These are phyloP conservation scores for Coccomyxa subellipsoidea DNA, from an alignment of 163 green algal genomes.

Conservation along the genomic window DNA sequence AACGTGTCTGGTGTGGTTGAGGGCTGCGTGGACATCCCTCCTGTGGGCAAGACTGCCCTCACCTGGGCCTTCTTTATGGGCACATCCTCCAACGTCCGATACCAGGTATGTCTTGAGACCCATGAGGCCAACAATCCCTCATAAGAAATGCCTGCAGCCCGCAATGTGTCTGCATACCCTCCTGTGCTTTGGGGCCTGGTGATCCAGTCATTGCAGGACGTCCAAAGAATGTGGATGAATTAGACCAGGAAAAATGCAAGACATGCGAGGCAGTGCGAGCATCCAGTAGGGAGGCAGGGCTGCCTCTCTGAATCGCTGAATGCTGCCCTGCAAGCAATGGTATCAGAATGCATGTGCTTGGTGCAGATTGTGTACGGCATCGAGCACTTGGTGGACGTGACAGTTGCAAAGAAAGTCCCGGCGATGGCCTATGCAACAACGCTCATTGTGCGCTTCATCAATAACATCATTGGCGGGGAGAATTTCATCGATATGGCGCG, in stretches of 20 bases:
- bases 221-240: too few relatives aligned
- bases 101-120: slow-evolving; percentile 59
- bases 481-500: slow-evolving; percentile 94
- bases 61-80: slow-evolving; percentile 94
- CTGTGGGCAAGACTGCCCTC: slow-evolving; percentile 75
- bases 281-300: too few relatives aligned
- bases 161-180: too few relatives aligned
- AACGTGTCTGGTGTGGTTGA: slow-evolving; percentile 44
- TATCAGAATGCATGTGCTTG: too few relatives aligned
- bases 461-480: slow-evolving; percentile 90
- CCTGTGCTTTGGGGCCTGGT: too few relatives aligned
- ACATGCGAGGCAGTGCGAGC: too few relatives aligned
- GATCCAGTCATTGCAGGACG: too few relatives aligned
- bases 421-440: slow-evolving; percentile 74
- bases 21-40: slow-evolving; percentile 67
- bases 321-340: too few relatives aligned
- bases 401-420: slow-evolving; percentile 54
- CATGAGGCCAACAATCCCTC: not conserved
- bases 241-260: too few relatives aligned
- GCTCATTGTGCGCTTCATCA: slow-evolving; percentile 80
- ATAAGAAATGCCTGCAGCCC: too few relatives aligned
- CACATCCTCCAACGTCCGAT: slow-evolving; percentile 86
- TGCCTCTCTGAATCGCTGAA: too few relatives aligned
- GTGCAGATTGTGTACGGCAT: slow-evolving; percentile 82
- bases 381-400: slow-evolving; percentile 83